A percentile compares a stretch with the other conserved stretches of the same genome.
phyloP scores from a whole-genome alignment of 2,329 filamentous ascomycete species.

The Mollisia scopiformis region DNA sequence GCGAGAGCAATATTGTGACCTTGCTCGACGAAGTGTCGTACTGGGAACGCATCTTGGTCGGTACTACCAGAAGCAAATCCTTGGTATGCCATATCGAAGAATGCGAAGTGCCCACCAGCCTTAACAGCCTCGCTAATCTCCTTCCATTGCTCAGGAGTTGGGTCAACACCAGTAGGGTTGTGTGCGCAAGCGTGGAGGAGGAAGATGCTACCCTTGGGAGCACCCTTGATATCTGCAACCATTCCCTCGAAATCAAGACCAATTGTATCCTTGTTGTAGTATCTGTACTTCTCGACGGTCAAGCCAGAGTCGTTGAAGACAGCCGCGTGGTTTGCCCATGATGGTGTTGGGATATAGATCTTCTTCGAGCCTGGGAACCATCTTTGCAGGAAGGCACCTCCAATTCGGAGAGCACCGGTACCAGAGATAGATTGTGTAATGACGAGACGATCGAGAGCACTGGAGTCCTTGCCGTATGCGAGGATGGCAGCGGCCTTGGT shows the following conservation, averaged over 20 bases:
- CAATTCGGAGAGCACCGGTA: constrained; percentile 93
- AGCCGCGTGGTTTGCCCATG: constrained; percentile 97
- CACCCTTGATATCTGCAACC: constrained; percentile 85
- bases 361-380: constrained; percentile 92
- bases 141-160: constrained; percentile 88
- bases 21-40: constrained; percentile 90
- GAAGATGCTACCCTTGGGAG: constrained; percentile 85
- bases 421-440: constrained; percentile 99
- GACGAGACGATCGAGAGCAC: constrained; percentile 77
- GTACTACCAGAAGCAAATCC: constrained; percentile 94
- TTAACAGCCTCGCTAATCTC: constrained; percentile 88
- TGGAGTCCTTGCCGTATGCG: constrained; percentile 83
- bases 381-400: constrained; percentile 87
- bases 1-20: constrained; percentile 87
- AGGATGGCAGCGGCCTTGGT: constrained; percentile 89
- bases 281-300: constrained; percentile 91
- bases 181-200: constrained; percentile 96
- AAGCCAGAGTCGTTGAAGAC: constrained; percentile 94
- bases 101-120: constrained; percentile 84
- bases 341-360: constrained; percentile 94
- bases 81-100: constrained; percentile 99
- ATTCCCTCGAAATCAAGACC: constrained; percentile 96
- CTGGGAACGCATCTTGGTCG: constrained; percentile 88
- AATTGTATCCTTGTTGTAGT: constrained; percentile 99
- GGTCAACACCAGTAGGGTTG: constrained; percentile 97